Evolutionary conservation across 2,329 filamentous ascomycete species (phyloP).

Genomic region (Cladosporium halotolerans): DNA sequence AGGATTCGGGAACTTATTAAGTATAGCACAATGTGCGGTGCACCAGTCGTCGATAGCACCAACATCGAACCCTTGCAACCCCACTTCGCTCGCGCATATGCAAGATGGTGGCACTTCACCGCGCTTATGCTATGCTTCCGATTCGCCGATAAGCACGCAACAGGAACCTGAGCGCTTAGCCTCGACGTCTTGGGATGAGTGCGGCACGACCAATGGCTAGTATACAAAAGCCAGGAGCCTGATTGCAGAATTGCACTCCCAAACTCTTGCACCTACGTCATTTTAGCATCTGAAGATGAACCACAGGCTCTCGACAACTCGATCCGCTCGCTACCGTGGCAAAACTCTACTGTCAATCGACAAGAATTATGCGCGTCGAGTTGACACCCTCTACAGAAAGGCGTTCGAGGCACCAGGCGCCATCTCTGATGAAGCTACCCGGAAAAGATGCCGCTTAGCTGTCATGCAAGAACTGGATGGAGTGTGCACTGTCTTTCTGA

Average conservation of each 20-base stretch:
- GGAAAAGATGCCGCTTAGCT: neutral
- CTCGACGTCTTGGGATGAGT: neutral
- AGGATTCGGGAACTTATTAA: too few species aligned
- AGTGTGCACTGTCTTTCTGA: neutral
- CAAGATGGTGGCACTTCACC: too few species aligned
- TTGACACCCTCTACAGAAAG: neutral
- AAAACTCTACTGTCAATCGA: neutral
- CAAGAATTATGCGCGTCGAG: neutral
- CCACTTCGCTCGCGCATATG: too few species aligned
- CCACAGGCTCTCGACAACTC: neutral
- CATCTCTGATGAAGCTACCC: neutral
- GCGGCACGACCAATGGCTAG: neutral
- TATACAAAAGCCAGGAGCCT: neutral
- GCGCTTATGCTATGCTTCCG: neutral
- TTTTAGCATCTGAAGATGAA: neutral
- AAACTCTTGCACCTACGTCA: too few species aligned
- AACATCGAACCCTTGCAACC: too few species aligned
- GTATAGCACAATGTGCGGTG: too few species aligned
- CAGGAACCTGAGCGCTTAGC: neutral
- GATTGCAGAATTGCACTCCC: neutral
- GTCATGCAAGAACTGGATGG: neutral
- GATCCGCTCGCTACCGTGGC: neutral
- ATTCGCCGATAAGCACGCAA: neutral
- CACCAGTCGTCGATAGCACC: too few species aligned
- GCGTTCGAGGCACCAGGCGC: neutral